Conservation (phyloP, 177 flowering plant species). For the Telopea speciosissima region DNA sequence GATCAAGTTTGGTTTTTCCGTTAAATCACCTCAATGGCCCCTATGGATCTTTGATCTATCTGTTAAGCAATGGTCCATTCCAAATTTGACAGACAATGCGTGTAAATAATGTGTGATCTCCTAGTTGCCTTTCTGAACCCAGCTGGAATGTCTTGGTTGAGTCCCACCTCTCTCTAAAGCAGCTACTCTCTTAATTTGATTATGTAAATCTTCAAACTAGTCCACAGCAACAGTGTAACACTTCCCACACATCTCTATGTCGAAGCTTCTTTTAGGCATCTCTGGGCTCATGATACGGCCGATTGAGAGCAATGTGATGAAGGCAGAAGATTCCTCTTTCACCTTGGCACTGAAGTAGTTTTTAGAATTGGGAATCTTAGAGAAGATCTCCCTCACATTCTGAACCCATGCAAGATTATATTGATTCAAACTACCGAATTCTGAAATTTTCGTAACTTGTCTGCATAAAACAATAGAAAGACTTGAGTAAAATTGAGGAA, state of each 20-base stretch:
- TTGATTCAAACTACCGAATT: slow-evolving; percentile 54
- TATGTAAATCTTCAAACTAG: slow-evolving; percentile 55
- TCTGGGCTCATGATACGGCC: slow-evolving; percentile 36
- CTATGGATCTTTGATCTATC: slow-evolving; percentile 29
- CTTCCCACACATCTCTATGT: slow-evolving; percentile 47
- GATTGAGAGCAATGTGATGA: slow-evolving; percentile 23
- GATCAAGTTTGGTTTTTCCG: not conserved
- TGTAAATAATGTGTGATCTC: slow-evolving; percentile 41
- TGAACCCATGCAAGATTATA: slow-evolving; percentile 38
- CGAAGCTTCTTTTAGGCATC: slow-evolving; percentile 43
- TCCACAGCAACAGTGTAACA: slow-evolving; percentile 49
- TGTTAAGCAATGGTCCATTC: slow-evolving; percentile 24
- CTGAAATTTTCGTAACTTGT: slow-evolving; percentile 85
- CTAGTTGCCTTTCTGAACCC: slow-evolving; percentile 39
- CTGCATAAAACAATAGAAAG: slow-evolving; percentile 33
- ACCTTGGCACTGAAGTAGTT: slow-evolving; percentile 56
- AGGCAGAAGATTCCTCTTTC: slow-evolving; percentile 28
- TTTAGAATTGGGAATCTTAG: slow-evolving; percentile 47
- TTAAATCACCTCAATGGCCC: slow-evolving; percentile 9
- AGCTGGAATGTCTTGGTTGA: slow-evolving; percentile 31
- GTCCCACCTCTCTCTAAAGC: slow-evolving; percentile 40
- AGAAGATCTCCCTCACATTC: slow-evolving; percentile 49
- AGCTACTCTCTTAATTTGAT: slow-evolving; percentile 40
- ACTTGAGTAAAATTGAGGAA: not conserved
- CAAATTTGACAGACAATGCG: slow-evolving; percentile 43